These are phyloP conservation scores for Arthrinium puccinioides DNA, from an alignment of 2,329 filamentous ascomycete genomes.

Conservation along the genomic window DNA sequence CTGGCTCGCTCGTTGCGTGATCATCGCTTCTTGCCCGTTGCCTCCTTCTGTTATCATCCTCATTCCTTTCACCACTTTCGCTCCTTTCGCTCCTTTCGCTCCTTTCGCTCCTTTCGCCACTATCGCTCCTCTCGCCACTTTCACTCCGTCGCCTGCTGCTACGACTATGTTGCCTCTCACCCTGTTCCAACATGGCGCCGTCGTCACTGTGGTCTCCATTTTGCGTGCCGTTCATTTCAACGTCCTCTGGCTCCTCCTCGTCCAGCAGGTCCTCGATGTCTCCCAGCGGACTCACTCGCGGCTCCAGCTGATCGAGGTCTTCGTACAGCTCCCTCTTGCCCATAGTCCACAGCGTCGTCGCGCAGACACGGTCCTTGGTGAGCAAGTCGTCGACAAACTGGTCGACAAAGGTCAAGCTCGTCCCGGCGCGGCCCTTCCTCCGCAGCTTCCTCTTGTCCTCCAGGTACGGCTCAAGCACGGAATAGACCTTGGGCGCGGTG, in stretches of 20 bases:
- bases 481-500: conserved; percentile 72
- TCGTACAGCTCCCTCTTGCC: conserved; percentile 75
- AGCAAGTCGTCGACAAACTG: conserved; percentile 91
- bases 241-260: conserved; percentile 36
- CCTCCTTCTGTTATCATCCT: no score
- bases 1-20: no score
- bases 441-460: conserved; percentile 79
- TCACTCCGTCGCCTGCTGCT: no score
- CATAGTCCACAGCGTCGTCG: conserved; percentile 88
- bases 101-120: no score
- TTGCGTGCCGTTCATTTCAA: conserved; percentile 15
- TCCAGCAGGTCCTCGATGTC: conserved; percentile 68
- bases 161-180: no score
- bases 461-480: conserved; percentile 72
- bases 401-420: conserved; percentile 74
- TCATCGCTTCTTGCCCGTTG: no score
- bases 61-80: no score
- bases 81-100: no score
- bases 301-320: conserved; percentile 81
- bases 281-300: conserved; percentile 74
- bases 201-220: background rate
- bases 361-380: conserved; percentile 82
- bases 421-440: conserved; percentile 66
- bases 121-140: no score
- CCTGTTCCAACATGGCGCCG: conserved; percentile 13